Evolutionary conservation across 257 asterid genomes (phyloP).

Genomic region (Petrea volubilis): DNA sequence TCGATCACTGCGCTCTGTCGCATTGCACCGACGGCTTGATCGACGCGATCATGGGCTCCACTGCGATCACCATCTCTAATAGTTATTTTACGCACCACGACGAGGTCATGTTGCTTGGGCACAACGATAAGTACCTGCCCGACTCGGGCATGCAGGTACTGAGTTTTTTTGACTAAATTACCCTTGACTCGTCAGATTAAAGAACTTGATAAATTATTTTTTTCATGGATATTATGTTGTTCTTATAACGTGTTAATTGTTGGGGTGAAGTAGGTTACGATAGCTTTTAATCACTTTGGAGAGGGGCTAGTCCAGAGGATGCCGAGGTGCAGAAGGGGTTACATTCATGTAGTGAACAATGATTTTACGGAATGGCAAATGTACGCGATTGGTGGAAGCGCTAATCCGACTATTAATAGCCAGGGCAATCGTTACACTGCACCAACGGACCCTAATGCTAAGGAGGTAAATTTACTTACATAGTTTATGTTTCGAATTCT

Average conservation of each 20-base stretch:
- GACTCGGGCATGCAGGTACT: conserved; percentile 88
- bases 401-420: conserved; percentile 62
- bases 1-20: conserved; percentile 75
- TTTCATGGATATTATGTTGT: too few relatives aligned
- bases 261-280: conserved; percentile 46
- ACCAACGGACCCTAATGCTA: conserved; percentile 53
- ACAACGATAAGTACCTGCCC: conserved; percentile 52
- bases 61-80: conserved; percentile 77
- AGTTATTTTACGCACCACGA: conserved; percentile 71
- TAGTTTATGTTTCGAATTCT: background rate
- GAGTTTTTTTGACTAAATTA: too few relatives aligned
- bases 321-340: conserved; percentile 72
- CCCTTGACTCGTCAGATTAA: too few relatives aligned
- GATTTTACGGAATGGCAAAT: conserved; percentile 67
- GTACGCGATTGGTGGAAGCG: conserved; percentile 77
- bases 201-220: too few relatives aligned
- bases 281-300: conserved; percentile 69
- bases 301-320: conserved; percentile 65
- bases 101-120: conserved; percentile 88
- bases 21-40: conserved; percentile 82
- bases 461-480: conserved; percentile 43
- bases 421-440: conserved; percentile 68
- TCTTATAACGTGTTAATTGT: background rate
- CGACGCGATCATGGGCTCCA: conserved; percentile 83
- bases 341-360: conserved; percentile 69